phyloP scores from a whole-genome alignment of 2,329 filamentous ascomycete species.

The Triangularia setosa region DNA sequence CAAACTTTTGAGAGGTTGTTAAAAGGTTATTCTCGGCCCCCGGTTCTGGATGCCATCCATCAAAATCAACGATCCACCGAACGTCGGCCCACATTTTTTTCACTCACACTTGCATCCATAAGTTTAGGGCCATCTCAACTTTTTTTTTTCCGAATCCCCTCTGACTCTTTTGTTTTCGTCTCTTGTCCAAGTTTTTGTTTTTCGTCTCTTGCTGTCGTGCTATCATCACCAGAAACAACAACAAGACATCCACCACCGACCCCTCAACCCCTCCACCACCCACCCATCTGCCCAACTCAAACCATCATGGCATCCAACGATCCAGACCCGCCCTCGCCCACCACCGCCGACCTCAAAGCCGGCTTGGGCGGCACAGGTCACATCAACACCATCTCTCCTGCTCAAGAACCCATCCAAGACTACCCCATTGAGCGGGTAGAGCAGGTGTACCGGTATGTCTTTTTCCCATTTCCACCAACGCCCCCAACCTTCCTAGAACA shows the following conservation, averaged over 20 bases:
- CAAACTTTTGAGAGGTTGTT: neutral
- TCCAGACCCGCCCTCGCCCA: slow-evolving; percentile 27
- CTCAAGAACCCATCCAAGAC: slow-evolving; percentile 29
- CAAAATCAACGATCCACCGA: neutral
- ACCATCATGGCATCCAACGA: slow-evolving; percentile 41
- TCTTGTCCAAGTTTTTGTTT: neutral
- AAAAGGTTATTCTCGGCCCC: neutral
- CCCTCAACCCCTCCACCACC: slow-evolving; percentile 16
- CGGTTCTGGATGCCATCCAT: neutral
- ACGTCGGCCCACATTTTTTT: slow-evolving; percentile 8
- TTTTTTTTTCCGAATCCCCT: neutral
- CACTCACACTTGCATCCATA: neutral
- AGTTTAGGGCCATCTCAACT: neutral
- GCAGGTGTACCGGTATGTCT: slow-evolving; percentile 45
- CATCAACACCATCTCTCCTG: slow-evolving; percentile 16
- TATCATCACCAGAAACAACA: neutral
- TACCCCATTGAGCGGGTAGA: slow-evolving; percentile 52
- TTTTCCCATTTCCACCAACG: neutral
- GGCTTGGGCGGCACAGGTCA: neutral
- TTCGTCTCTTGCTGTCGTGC: neutral
- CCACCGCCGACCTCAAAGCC: slow-evolving; percentile 27
- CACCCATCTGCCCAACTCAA: slow-evolving; percentile 28
- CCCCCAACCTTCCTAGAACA: too few relatives aligned
- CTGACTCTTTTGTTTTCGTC: neutral
- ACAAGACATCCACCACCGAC: neutral